Conservation (phyloP, 1,139 yeast genomes). For the Ogataea hybrid region DNA sequence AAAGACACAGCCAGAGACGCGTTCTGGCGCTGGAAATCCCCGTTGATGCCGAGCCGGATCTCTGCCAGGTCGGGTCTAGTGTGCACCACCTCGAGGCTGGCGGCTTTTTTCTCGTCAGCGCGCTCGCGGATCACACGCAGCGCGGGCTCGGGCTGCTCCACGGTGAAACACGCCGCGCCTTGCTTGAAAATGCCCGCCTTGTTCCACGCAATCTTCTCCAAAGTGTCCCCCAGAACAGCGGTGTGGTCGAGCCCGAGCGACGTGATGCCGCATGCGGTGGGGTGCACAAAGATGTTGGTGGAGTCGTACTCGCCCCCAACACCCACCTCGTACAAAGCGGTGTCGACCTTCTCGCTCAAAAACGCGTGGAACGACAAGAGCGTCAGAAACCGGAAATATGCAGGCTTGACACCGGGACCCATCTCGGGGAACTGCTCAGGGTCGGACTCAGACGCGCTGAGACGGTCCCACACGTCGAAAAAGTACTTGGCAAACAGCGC, state of each 20-base stretch:
- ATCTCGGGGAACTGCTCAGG: constrained; percentile 65
- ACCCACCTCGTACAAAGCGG: constrained; percentile 96
- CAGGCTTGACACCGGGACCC: constrained; percentile 76
- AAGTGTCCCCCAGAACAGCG: constrained; percentile 80
- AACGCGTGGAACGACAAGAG: constrained; percentile 89
- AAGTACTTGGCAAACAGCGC: constrained; percentile 81
- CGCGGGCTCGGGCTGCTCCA: too few species aligned
- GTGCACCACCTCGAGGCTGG: constrained; percentile 52
- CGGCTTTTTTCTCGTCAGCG: constrained; percentile 60
- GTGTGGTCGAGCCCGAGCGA: constrained; percentile 93
- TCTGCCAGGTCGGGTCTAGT: constrained; percentile 38
- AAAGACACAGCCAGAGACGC: constrained; percentile 88
- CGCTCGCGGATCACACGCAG: constrained; percentile 43
- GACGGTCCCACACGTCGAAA: constrained; percentile 88
- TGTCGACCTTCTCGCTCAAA: constrained; percentile 79
- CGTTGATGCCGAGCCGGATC: constrained; percentile 72
- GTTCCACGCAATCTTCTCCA: constrained; percentile 93
- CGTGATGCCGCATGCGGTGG: constrained; percentile 84
- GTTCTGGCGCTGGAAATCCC: constrained; percentile 79
- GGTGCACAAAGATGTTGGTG: constrained; percentile 78
- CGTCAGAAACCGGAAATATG: constrained; percentile 89
- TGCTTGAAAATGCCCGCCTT: constrained; percentile 40
- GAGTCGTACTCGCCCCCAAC: constrained; percentile 98
- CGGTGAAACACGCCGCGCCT: too few species aligned
- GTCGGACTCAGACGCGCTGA: constrained; percentile 52